Percentiles rank a stretch among this genome's conserved stretches.
Evolutionary conservation across 2,329 filamentous ascomycete species (phyloP).

Genomic region (Colletotrichum gloeosporioides): DNA sequence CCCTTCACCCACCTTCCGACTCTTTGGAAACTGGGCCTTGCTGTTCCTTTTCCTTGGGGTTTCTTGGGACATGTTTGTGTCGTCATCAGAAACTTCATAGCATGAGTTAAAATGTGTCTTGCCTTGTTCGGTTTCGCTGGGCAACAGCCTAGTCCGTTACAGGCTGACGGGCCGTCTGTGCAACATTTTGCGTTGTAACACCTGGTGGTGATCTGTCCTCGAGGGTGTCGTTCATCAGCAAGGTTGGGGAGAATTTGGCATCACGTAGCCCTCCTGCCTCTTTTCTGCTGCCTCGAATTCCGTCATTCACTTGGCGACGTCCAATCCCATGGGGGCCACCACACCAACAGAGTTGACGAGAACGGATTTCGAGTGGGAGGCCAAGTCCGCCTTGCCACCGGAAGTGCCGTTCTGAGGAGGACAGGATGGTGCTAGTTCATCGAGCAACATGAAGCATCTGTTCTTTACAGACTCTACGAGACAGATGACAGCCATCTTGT

Average conservation of each 20-base stretch:
- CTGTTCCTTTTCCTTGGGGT: not conserved
- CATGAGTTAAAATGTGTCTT: not conserved
- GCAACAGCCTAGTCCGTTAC: not conserved
- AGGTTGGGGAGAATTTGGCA: not conserved
- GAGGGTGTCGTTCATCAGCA: not conserved
- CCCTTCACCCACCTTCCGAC: not conserved
- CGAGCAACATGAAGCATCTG: conserved; percentile 2
- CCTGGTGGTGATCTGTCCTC: not conserved
- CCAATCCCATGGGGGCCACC: not conserved
- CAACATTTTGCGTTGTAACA: not conserved
- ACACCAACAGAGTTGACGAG: not conserved
- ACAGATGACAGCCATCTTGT: conserved; percentile 9
- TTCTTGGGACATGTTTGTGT: not conserved
- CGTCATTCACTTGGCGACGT: not conserved
- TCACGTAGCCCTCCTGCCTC: not conserved
- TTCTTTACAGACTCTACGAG: not conserved
- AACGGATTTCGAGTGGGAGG: not conserved
- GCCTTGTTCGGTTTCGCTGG: not conserved
- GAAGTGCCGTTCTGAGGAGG: too few relatives aligned
- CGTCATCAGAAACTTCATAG: not conserved
- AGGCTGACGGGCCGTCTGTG: not conserved
- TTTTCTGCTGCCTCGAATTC: not conserved
- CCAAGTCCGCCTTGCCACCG: not conserved
- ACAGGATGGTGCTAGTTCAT: not conserved
- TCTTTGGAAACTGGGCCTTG: not conserved